Evolutionary conservation across 2,329 filamentous ascomycete genomes (phyloP).

Genomic region (Leptographium galeiforme): DNA sequence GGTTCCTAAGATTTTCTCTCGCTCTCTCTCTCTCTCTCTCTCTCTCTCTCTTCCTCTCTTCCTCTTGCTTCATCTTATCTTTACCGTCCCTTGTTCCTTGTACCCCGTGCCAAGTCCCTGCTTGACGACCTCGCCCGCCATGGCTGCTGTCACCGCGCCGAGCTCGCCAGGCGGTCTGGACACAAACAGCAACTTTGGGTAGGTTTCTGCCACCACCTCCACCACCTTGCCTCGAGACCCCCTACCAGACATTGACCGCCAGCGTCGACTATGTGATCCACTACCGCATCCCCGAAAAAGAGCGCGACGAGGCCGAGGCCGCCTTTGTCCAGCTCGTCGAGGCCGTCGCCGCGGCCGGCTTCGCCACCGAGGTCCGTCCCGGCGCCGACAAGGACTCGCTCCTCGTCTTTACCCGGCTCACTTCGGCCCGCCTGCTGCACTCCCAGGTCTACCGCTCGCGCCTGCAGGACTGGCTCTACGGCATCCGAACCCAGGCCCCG

Average conservation of each 20-base stretch:
- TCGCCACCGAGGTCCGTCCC: slow-evolving; percentile 75
- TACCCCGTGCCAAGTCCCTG: neutral
- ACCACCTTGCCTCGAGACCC: neutral
- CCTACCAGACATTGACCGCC: neutral
- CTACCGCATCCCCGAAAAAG: slow-evolving; percentile 55
- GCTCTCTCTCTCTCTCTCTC: neutral
- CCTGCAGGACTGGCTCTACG: slow-evolving; percentile 87
- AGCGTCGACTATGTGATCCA: slow-evolving; percentile 82
- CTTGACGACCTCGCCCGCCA: slow-evolving; percentile 1
- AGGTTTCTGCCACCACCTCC: neutral
- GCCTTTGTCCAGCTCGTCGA: slow-evolving; percentile 68
- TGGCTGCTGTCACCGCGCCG: slow-evolving; percentile 10
- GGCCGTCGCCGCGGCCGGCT: slow-evolving; percentile 62
- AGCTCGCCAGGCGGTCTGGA: slow-evolving; percentile 5
- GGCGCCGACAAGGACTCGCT: slow-evolving; percentile 57
- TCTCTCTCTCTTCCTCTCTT: neutral
- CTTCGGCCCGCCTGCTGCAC: slow-evolving; percentile 59
- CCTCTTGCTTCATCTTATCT: too few relatives aligned
- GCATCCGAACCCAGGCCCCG: slow-evolving; percentile 66
- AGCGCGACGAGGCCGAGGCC: slow-evolving; percentile 44
- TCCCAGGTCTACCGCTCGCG: slow-evolving; percentile 76
- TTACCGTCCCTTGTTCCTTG: too few relatives aligned
- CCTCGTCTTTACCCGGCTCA: slow-evolving; percentile 70
- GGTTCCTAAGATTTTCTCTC: neutral
- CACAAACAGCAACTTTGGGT: slow-evolving; percentile 17